A percentile compares a stretch with the other conserved stretches of the same genome.
Evolutionary conservation across 768 basidiomycete genomes (phyloP).

Genomic region (Lentinula raphanica): DNA sequence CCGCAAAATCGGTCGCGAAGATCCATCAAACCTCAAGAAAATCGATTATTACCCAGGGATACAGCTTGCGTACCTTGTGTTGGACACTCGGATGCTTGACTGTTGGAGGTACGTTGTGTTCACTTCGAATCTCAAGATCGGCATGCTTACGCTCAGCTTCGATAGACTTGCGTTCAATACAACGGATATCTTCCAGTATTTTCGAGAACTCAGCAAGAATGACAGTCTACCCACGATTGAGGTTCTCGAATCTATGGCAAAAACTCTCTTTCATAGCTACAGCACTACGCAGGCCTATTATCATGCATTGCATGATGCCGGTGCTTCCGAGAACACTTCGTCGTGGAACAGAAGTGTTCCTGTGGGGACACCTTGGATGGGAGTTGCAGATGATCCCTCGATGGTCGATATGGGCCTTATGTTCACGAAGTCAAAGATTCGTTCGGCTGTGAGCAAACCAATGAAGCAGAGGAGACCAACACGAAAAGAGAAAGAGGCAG

Average conservation of each 20-base stretch:
- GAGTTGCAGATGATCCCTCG: background rate
- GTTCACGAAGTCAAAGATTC: too few species aligned
- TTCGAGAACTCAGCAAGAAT: constrained; percentile 10
- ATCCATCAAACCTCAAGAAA: constrained; percentile 27
- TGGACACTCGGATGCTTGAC: constrained; percentile 27
- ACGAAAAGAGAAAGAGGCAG: constrained; percentile 1
- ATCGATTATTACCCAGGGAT: constrained; percentile 23
- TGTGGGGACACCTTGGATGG: background rate
- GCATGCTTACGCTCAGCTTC: too few species aligned
- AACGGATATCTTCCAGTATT: constrained; percentile 15
- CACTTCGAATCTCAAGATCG: background rate
- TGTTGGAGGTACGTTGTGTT: constrained; percentile 26
- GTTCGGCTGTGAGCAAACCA: too few species aligned
- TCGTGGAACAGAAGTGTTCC: background rate
- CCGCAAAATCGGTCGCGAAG: constrained; percentile 18
- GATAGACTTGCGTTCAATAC: constrained; percentile 1
- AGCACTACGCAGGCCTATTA: background rate
- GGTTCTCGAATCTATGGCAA: constrained; percentile 12
- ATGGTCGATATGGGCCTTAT: too few species aligned
- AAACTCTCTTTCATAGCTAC: constrained; percentile 8
- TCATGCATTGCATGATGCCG: background rate
- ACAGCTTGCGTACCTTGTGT: constrained; percentile 20
- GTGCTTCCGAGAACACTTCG: background rate
- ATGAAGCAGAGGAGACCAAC: background rate
- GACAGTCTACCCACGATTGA: constrained; percentile 15